Conservation (phyloP, 2,329 filamentous ascomycete genomes). For the Hymenoscyphus fructigenus region DNA sequence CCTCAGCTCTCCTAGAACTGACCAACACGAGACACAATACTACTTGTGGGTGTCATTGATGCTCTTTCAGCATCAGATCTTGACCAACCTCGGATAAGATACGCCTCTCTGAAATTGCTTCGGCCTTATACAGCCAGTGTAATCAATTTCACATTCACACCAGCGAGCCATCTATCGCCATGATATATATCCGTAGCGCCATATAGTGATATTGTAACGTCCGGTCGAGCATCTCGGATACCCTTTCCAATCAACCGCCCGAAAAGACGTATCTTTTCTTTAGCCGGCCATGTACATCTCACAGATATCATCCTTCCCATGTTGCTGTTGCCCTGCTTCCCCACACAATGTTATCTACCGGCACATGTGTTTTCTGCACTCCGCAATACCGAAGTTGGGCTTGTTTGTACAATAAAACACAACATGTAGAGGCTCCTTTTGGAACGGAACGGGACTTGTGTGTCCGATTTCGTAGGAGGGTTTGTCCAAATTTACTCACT, state of each 20-base stretch:
- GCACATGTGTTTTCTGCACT: constrained; percentile 15
- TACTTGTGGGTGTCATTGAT: neutral
- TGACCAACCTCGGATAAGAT: neutral
- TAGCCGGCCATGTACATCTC: constrained; percentile 7
- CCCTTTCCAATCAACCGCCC: constrained; percentile 6
- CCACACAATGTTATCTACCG: constrained; percentile 12
- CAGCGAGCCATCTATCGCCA: neutral
- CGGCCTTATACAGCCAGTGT: neutral
- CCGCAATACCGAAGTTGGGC: constrained; percentile 14
- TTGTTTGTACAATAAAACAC: neutral
- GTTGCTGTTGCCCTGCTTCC: constrained; percentile 5
- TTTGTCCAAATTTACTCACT: neutral
- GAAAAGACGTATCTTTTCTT: constrained; percentile 6
- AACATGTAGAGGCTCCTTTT: constrained; percentile 3
- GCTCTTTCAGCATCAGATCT: neutral
- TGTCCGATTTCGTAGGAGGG: constrained; percentile 7
- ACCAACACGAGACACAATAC: neutral
- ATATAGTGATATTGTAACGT: neutral
- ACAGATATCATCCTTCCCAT: constrained; percentile 5
- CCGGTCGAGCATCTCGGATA: constrained; percentile 2
- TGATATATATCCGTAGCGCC: neutral
- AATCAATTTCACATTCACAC: neutral
- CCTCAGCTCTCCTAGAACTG: neutral
- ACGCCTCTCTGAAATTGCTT: neutral
- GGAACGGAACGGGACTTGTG: constrained; percentile 12